Evolutionary conservation across 176 grass and related monocot genomes (phyloP), one percentile per base, ranked within the genome.

Genomic region (Eremochloa ophiuroides): DNA sequence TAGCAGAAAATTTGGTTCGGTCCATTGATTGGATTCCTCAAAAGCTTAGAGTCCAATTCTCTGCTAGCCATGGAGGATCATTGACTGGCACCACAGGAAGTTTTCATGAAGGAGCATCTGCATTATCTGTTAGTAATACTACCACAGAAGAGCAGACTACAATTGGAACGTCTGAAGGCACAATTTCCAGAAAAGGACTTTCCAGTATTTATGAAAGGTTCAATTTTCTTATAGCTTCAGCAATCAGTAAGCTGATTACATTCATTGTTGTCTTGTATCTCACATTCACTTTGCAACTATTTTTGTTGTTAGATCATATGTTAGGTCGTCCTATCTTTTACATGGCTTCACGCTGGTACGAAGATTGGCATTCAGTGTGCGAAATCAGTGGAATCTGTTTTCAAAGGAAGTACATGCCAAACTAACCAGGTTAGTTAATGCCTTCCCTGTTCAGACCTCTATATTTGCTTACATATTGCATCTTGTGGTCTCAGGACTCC

Each of bases 341-440:
- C n/a, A 50, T 72, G 84, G 84, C 80, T 69, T 82, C 38, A 79
- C 12, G 78, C 16, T 87, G 27, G 90, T 82, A 48, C 73, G 62
- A 78, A 78, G 74, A 62, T 85, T 98, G 46, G 63, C 81, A 81
- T 81, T 91, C 68, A 78, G 78, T 51, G 31, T 87, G 61, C 87
- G 70, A 76, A 69, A 80, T 73, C 28, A 70, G 51, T 93, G 64
- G 80, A 46, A 17, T 72, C 42, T 65, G 20, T 56, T 85, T 63
- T 68, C 72, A 70, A 58, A 29, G 46, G 77, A 72, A 38, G 63
- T 77, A 37, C 72, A 72, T 76, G 73, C 11, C 56, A 81, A 76
- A 81, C 27, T 89, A 89, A 71, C 33, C 42, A 80, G 83, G 87
- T 76, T 70, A 43, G 87, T 35, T 43, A 18, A 41, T 37, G 2